phyloP scores from a whole-genome alignment of 345 rosid species.

The Brassica incana region DNA sequence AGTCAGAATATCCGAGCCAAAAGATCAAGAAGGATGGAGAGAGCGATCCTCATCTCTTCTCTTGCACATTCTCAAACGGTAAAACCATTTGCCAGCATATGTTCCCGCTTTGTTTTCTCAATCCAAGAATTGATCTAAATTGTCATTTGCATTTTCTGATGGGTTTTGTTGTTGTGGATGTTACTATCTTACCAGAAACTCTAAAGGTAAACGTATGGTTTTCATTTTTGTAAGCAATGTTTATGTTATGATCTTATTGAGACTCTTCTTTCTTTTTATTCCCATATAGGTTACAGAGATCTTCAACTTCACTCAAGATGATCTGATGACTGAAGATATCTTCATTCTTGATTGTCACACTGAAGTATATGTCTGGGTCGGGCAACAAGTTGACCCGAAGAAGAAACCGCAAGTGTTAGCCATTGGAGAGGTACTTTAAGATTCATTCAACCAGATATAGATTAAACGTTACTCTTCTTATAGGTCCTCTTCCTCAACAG shows the following conservation, averaged over 20 bases:
- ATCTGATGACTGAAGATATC: constrained; percentile 98
- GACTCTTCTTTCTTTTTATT: constrained; percentile 6
- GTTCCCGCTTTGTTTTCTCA: neutral
- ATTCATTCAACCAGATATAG: constrained; percentile 12
- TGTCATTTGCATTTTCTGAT: neutral
- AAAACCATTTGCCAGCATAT: constrained; percentile 10
- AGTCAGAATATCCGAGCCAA: constrained; percentile 76
- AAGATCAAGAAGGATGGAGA: constrained; percentile 73
- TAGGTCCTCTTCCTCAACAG: constrained; percentile 45
- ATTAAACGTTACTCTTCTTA: constrained; percentile 13
- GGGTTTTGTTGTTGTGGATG: constrained; percentile 20
- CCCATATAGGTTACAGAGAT: constrained; percentile 79
- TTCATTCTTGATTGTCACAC: constrained; percentile 88
- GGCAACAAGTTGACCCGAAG: constrained; percentile 83
- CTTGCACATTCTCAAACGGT: constrained; percentile 62
- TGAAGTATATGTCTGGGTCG: constrained; percentile 91
- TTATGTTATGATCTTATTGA: constrained; percentile 9
- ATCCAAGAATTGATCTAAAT: neutral
- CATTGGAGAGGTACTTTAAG: constrained; percentile 75
- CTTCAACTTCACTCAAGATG: constrained; percentile 87
- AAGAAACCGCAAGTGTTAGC: constrained; percentile 62
- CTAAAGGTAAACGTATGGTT: constrained; percentile 56
- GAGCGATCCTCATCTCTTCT: constrained; percentile 90
- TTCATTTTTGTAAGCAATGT: neutral
- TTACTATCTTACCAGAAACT: constrained; percentile 53